Evolutionary conservation across 306 rosid genomes (phyloP), one percentile per base, ranked within the genome.

Genomic region (Ziziphus jujuba): DNA sequence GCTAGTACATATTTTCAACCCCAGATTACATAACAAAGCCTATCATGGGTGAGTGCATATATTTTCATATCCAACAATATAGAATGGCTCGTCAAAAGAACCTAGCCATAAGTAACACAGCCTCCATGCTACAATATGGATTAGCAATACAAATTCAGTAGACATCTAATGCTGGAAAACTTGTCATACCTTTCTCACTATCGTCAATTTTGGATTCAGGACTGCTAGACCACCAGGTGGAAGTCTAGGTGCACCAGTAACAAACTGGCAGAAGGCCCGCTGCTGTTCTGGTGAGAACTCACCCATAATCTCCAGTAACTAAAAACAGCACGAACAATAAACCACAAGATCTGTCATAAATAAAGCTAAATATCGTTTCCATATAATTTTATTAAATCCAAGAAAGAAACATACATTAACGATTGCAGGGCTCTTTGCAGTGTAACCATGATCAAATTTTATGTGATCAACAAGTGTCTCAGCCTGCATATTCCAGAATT

Each of bases 211-310:
- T 24, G 99, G 99, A 79, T 91, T 95, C 66, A 95, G 79, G 72
- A 89, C 96, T 0, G 97, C 91, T 67, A 95, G 77, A 56, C 99
- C 99, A 73, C 98, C 98, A 73, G 97, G 95, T 6, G 99, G 95
- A 44, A 95, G 87, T 82, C 89, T 85, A 45, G 99, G 99, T 72
- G 99, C 97, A 67, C 97, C 99, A 62, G 97, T 95, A 62, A 95
- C 97, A 79, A 95, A 95, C 70, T 95, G 97, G 75, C 99, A 95
- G 80, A 95, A 95, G 58, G 96, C 87, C 3, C 92, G 90, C 77
- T 95, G 99, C 84, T 87, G 96, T 59, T 90, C 97, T 3, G 95
- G 92, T 4, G 95, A 81, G 80, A 91, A 87, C 72, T 89, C 95
- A 48, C 98, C 98, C 96, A 91, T 89, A 67, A 91, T 91, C 79